Evolutionary conservation across 495 filamentous ascomycete genomes (phyloP), one percentile per base, ranked within the genome.

Genomic region (Talaromyces thailandensis): DNA sequence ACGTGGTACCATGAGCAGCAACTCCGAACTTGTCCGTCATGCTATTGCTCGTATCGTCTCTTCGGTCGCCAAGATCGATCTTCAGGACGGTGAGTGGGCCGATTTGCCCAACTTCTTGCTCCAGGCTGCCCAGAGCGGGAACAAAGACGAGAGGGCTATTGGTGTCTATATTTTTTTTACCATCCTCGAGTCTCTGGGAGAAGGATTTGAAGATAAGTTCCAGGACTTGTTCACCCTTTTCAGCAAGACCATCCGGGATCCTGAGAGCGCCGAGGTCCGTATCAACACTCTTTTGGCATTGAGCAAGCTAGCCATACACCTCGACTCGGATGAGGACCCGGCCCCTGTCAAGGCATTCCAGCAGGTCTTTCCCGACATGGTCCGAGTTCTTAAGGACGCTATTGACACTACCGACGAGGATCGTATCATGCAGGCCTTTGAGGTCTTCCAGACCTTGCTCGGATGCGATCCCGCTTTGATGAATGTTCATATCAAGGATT

Each of bases 391-490:
- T 56, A 93, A 96, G 79, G 81, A 86, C 53, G 83, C 89, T 24
- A 86, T 98, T 59, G 82, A 88, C 65, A 79, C 82, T 29, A 81
- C 84, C 8, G 87, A 98, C 68, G 93, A 96, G 64, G 93, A 95
- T 66, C 88, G 87, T 64, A 83, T 88, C 56, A 89, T 91, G 74
- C 88, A 93, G 68, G 88, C 88, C 6, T 98, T 98, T 68, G 94
- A 98, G 73, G 93, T 97, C 58, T 96, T 98, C 82, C 95, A 98
- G 76, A 96, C 90, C 32, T 84, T 98, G 63, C 81, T 98, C 31
- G 90, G 90, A 63, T 96, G 90, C 70, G 93, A 98, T 68, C 86
- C 88, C 25, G 82, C 88, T n/a, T 80, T 98, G 29, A 76, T 97
- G 26, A 89, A 86, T 63, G 79, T 82, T 37, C 92, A 96, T 75